Base-by-base conservation (phyloP, 148 eudicot genomes). In the Nepenthes gracilis region DNA sequence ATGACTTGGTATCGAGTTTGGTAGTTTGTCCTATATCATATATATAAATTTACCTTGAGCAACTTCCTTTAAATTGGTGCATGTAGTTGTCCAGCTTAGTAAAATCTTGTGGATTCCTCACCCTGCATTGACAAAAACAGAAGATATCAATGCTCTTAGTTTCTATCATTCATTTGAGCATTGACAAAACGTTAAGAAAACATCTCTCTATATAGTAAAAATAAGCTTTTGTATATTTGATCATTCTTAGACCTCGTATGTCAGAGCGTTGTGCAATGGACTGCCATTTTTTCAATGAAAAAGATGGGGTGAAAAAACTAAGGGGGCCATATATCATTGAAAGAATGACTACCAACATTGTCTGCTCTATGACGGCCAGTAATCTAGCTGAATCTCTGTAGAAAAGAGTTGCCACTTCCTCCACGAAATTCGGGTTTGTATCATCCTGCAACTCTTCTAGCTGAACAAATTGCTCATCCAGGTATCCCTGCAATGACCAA, bases 401-500 rank as follows among this genome's bases (percentile, higher is more conserved):
- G 69, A 76, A 92, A 59, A 86, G 78, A 33, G 96, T 80, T 33
- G 76, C 90, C 64, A 92, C 83, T 79, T 92, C 98, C 70, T 92
- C 96, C 4, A 92, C 98, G 61, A 92, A 92, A 60, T 84, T 80
- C 9, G 98, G 96, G 79, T 85, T 92, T 43, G 81, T 73, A 67
- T 80, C 96, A 75, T 92, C 98, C 65, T 92, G 98, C 49, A 92
- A 75, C 76, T 92, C 98, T 76, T 92, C 98, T 72, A 92, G 82
- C 67, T 88, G 82, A 65, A 85, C 64, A 57, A 92, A 92, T 77
- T 92, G 98, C 36, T 92, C 98, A 67, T 92, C 96, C 43, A 92
- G 59, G 79, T 73, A 88, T 47, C 86, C 91, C 98, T 92, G 82
- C 61, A 65, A 53, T 23, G n/a, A 48, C 12, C 14, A 23, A 12